Percentiles rank a stretch among this genome's conserved stretches.
These are phyloP conservation scores for Sphaerulina vaccinii DNA, from an alignment of 2,329 filamentous ascomycete genomes.

Conservation along the genomic window DNA sequence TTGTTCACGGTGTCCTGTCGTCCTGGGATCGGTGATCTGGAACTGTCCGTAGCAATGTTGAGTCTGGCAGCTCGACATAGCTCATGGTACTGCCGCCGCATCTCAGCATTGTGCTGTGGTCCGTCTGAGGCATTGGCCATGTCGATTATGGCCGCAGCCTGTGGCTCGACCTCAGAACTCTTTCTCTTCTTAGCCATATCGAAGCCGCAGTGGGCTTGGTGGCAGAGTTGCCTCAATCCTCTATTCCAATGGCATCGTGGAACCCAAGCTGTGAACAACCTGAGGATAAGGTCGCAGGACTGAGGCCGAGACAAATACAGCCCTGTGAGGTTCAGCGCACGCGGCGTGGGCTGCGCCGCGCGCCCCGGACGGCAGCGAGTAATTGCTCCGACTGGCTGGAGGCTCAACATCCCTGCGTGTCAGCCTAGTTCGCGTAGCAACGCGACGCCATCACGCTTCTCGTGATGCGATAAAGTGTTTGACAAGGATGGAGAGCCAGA, in stretches of 20 bases:
- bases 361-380: constrained; percentile 1
- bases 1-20: not conserved
- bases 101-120: not conserved
- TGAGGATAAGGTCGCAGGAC: not conserved
- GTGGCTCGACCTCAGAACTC: constrained; percentile 14
- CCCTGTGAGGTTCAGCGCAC: not conserved
- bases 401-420: not conserved
- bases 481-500: not conserved
- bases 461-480: not conserved
- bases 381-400: constrained; percentile 2
- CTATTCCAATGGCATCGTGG: constrained; percentile 1
- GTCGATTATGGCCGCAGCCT: not conserved
- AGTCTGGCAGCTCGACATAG: constrained; percentile 11
- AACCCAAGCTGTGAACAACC: not conserved
- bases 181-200: constrained; percentile 14
- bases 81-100: not conserved
- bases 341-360: not conserved
- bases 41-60: not conserved
- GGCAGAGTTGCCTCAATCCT: not conserved
- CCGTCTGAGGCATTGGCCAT: not conserved
- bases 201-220: not conserved
- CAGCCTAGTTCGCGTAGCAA: constrained; percentile 8
- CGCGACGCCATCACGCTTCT: no score
- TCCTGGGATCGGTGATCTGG: not conserved
- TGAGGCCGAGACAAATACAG: constrained; percentile 3